Conservation (phyloP, 352 stramenopile genomes). For the Phytopythium vexans region DNA sequence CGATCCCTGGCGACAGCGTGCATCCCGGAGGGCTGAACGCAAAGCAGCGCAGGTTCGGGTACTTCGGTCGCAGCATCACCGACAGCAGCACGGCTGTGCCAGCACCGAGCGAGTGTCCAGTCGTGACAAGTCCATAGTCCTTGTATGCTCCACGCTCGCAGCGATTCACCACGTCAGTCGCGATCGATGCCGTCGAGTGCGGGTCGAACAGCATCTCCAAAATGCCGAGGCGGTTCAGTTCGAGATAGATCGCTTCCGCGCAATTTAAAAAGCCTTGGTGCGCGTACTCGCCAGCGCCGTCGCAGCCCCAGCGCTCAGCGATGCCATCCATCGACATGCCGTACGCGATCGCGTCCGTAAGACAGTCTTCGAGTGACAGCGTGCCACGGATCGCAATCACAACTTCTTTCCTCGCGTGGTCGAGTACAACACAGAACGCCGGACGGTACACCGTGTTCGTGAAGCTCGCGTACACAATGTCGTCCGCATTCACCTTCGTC, state of each 20-base stretch:
- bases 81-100: conserved; percentile 71
- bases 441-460: conserved; percentile 77
- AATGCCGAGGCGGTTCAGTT: conserved; percentile 66
- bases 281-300: conserved; percentile 65
- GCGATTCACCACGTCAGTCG: conserved; percentile 49
- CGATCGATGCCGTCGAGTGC: conserved; percentile 40
- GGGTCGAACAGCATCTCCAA: conserved; percentile 87
- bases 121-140: conserved; percentile 73
- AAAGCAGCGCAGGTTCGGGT: conserved; percentile 75
- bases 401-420: conserved; percentile 69
- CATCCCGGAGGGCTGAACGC: conserved; percentile 79
- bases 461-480: conserved; percentile 85
- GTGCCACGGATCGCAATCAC: conserved; percentile 82
- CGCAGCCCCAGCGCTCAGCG: conserved; percentile 61
- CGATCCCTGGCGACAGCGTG: conserved; percentile 70
- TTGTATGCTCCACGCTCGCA: conserved; percentile 59
- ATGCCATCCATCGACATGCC: conserved; percentile 71
- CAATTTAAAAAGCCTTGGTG: conserved; percentile 83
- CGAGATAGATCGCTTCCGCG: conserved; percentile 68
- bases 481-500: conserved; percentile 47
- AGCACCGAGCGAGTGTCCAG: conserved; percentile 79
- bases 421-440: conserved; percentile 78
- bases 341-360: conserved; percentile 86
- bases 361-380: conserved; percentile 83
- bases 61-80: conserved; percentile 76